Evolutionary conservation across 2,329 filamentous ascomycete genomes (phyloP).

Genomic region (Falciphora oryzae): DNA sequence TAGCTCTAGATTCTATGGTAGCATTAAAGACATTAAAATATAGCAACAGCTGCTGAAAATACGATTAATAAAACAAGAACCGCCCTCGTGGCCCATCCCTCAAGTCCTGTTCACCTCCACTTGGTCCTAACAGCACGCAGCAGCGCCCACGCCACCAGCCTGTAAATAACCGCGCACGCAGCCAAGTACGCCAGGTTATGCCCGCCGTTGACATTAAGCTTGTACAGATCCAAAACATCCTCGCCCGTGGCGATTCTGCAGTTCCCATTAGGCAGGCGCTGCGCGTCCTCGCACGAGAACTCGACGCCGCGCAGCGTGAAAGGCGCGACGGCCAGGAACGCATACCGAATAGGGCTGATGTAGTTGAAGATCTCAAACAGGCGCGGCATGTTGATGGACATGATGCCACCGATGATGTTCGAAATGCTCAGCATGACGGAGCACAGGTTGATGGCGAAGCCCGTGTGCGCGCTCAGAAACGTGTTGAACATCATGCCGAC

Average conservation of each 20-base stretch:
- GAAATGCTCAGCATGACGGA: conserved; percentile 64
- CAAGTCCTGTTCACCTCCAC: conserved; percentile 3
- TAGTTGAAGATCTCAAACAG: conserved; percentile 66
- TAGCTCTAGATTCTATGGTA: no score
- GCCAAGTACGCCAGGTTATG: conserved; percentile 59
- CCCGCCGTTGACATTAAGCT: conserved; percentile 54
- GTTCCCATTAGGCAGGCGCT: conserved; percentile 51
- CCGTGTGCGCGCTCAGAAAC: conserved; percentile 61
- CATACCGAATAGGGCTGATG: conserved; percentile 65
- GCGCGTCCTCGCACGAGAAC: conserved; percentile 58
- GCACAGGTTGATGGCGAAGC: conserved; percentile 70
- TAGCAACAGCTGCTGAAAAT: background rate
- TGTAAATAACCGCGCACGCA: conserved; percentile 58
- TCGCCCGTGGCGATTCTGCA: conserved; percentile 63
- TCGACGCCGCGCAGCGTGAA: conserved; percentile 55
- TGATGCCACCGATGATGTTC: conserved; percentile 64
- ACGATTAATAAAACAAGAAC: background rate
- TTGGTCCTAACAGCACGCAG: conserved; percentile 32
- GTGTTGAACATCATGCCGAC: conserved; percentile 78
- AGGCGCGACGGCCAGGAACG: conserved; percentile 58
- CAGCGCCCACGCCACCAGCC: conserved; percentile 55
- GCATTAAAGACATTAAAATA: no score
- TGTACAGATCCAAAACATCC: conserved; percentile 62
- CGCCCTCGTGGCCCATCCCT: no score
- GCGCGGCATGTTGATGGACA: conserved; percentile 62